Evolutionary conservation across 176 grass and related monocot species (phyloP).

Genomic region (Thalia dealbata): DNA sequence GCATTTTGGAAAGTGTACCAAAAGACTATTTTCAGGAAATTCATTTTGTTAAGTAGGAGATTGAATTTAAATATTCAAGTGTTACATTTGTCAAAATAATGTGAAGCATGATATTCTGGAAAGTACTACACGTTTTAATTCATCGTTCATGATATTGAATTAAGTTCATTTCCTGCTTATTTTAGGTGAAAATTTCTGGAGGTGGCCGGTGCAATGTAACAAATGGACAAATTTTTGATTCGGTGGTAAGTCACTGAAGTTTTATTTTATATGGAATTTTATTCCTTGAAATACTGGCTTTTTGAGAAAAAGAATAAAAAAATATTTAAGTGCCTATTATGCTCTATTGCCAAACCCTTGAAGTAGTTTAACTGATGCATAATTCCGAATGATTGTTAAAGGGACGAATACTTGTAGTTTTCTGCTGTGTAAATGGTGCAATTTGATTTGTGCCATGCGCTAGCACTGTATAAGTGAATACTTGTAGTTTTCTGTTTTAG

Average conservation of each 20-base stretch:
- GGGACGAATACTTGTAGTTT: too few relatives aligned
- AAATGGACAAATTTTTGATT: slow-evolving; percentile 68
- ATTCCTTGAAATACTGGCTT: too few relatives aligned
- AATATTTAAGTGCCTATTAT: too few relatives aligned
- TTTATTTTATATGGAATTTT: background rate
- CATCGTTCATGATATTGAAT: background rate
- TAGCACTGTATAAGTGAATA: too few relatives aligned
- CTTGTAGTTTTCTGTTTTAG: too few relatives aligned
- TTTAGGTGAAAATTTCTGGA: slow-evolving; percentile 81
- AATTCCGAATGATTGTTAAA: too few relatives aligned
- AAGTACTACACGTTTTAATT: background rate
- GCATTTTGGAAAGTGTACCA: background rate
- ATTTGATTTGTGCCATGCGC: too few relatives aligned
- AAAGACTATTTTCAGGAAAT: background rate
- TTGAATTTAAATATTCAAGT: background rate
- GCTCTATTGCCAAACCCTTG: too few relatives aligned
- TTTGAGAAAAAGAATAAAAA: too few relatives aligned
- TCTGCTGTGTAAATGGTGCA: too few relatives aligned
- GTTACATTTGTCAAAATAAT: background rate
- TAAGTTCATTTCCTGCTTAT: background rate
- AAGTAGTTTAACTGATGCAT: too few relatives aligned
- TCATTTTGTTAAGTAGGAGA: background rate
- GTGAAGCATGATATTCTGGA: background rate
- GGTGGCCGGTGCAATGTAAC: slow-evolving; percentile 93
- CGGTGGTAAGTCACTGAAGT: slow-evolving; percentile 23